Percentiles rank a stretch among this genome's conserved stretches.
Conservation (phyloP, 345 rosid genomes). For the rapeseed (Brassica napus) region Da-Ae NC_063439.1:2424501-2425000, state of each 20-base stretch:
- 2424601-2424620: not conserved
- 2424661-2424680: not conserved
- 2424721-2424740: slow-evolving; percentile 15
- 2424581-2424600: not conserved
- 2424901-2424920: slow-evolving; percentile 21
- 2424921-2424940: slow-evolving; percentile 15
- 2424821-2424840: slow-evolving; percentile 2
- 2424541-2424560: slow-evolving; percentile 66
- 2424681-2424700: slow-evolving; percentile 17
- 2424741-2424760: slow-evolving; percentile 17
- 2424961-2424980: slow-evolving; percentile 3
- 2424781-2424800: slow-evolving; percentile 20
- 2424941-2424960: slow-evolving; percentile 19
- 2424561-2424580: slow-evolving; percentile 25
- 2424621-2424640: slow-evolving; percentile 1
- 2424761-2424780: slow-evolving; percentile 25
- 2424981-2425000: not conserved
- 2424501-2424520: slow-evolving; percentile 36
- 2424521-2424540: slow-evolving; percentile 69
- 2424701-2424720: not conserved
- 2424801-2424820: slow-evolving; percentile 34
- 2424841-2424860: not conserved
- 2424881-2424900: not conserved
- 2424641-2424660: not conserved
- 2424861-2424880: not conserved